Evolutionary conservation across 2,329 filamentous ascomycete species (phyloP), one percentile per base, ranked within the genome.

Genomic region (Trichophyton simii): DNA sequence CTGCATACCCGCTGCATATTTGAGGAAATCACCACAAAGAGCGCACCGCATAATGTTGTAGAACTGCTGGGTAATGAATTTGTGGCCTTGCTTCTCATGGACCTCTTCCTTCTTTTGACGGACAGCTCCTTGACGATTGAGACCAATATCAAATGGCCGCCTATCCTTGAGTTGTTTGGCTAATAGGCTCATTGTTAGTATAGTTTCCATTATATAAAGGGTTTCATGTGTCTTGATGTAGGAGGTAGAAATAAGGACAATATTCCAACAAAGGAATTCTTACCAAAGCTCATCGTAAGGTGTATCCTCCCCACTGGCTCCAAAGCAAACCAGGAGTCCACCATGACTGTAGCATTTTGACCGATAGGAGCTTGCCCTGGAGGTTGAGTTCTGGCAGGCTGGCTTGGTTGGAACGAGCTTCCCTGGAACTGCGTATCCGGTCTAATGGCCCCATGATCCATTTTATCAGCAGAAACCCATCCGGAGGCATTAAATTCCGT

Each of bases 11-110:
- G 94, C 89, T 57, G 92, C 95, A 73, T 97, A 97, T 73, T 97
- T 99, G 77, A 99, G 87, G 71, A 99, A 97, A 67, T 99, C 94
- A 63, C 91, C 94, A 73, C 94, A 99, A 41, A 97, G 85, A 13
- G 94, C 94, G 76, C 94, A 99, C 65, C 94, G 92, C 94, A 99
- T 99, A 72, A 99, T 96, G 81, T 97, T 99, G 85, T 97, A 99
- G 76, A 99, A 99, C 74, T 96, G 94, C 73, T 96, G 91, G 71
- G 94, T 89, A 61, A 97, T 87, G 72, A 99, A 99, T 77, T 97
- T 99, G 85, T 99, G 94, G 57, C 94, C 94, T 72, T 96, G 96
- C 80, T 96, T 96, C 78, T 99, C 94, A 77, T 96, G 89, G 3
- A 99, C 87, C 70, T 97, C 91, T 75, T 99, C 94, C 79, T 99